Base-by-base conservation (phyloP, 2,329 filamentous ascomycete species). In the Cryphonectria radicalis region DNA sequence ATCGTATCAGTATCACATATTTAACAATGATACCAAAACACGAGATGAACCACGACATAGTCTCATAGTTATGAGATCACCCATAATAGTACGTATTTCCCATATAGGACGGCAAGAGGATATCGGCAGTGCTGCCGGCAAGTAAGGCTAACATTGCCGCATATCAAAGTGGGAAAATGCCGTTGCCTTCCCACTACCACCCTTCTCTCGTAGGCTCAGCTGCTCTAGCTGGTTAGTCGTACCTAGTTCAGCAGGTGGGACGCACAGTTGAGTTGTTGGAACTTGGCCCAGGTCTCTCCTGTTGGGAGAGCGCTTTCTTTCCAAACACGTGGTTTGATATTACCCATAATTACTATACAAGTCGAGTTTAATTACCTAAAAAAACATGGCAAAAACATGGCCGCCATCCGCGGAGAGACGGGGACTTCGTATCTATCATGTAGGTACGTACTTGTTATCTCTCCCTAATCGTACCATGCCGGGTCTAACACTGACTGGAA, bases 101-200 rank as follows among this genome's bases (percentile, higher is more conserved):
- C 28, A 66, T 10, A 66, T 66, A 5, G 63, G 43, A 50, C 43
- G 35, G 63, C 63, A 46, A 32, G 22, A 66, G 63, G 63, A 32
- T 66, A 32, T 66, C 43, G 63, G 63, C 25, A 28, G 6, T 66
- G 14, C n/a, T 55, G 63, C 50, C 63, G 63, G 63, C 63, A 66
- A 32, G 25, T 14, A 35, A 66, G 43, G 50, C 25, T 7, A 66
- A 35, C 14, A 28, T 37, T 66, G 42, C 63, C 63, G 63, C 14
- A 66, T 32, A 55, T 37, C 63, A 50, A 66, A 13, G 63, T 66
- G 17, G n/a, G 35, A 37, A 32, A 32, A 35, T 59, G 28, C 25
- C 32, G 63, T 55, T 55, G 25, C 25, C 37, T 28, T 66, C 35
- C 46, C 28, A 59, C 55, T 25, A 5, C 53, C 25, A 14, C 55